Evolutionary conservation across 2,329 filamentous ascomycete genomes (phyloP).

Genomic region (Bipolaris sorokiniana): DNA sequence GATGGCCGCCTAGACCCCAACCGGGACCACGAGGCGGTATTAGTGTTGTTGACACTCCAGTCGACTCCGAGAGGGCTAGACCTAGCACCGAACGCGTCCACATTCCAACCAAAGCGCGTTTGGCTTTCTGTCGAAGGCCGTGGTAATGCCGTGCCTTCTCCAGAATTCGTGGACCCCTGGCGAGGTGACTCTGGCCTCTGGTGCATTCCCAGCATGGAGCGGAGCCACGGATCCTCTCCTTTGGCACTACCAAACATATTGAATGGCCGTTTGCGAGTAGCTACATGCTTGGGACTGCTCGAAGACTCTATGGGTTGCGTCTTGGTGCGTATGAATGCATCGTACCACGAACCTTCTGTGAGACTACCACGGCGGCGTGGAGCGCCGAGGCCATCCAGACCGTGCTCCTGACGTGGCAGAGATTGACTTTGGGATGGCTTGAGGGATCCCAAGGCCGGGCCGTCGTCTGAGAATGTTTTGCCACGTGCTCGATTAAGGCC

Average conservation of each 20-base stretch:
- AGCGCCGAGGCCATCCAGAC: constrained; percentile 56
- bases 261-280: constrained; percentile 55
- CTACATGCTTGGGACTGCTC: constrained; percentile 46
- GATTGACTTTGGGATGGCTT: constrained; percentile 78
- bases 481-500: constrained; percentile 64
- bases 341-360: constrained; percentile 63
- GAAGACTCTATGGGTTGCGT: constrained; percentile 41
- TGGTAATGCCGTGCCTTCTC: constrained; percentile 42
- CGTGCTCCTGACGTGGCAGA: constrained; percentile 66
- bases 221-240: constrained; percentile 55
- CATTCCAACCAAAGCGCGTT: constrained; percentile 47
- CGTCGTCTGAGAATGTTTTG: constrained; percentile 66
- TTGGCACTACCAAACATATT: constrained; percentile 60
- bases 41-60: constrained; percentile 46
- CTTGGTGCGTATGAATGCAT: constrained; percentile 52
- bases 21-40: constrained; percentile 68
- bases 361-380: constrained; percentile 62
- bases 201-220: constrained; percentile 50
- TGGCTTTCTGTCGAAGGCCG: constrained; percentile 50
- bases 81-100: constrained; percentile 48
- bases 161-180: constrained; percentile 71
- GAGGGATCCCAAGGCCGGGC: constrained; percentile 70
- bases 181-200: constrained; percentile 61
- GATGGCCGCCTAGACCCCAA: constrained; percentile 82
- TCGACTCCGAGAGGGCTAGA: constrained; percentile 53